Base-by-base conservation (phyloP, 805 yeast species). In the Barnettozyma botsteinii region DNA sequence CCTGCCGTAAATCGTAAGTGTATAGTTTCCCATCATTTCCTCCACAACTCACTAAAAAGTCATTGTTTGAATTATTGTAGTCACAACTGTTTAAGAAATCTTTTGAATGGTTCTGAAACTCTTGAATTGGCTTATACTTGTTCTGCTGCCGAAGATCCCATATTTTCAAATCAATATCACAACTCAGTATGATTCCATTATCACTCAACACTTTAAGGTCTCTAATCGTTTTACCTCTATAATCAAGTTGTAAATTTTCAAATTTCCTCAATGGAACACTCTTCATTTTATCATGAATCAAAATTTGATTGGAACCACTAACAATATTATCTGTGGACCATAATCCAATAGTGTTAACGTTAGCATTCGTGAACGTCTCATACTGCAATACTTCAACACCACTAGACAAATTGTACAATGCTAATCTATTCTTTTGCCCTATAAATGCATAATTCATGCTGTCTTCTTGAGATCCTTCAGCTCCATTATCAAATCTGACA, bases 41-140 rank as follows among this genome's bases (percentile, higher is more conserved):
- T 17, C 58, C 58, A 26, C 44, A 39, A 21, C 14, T 29, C 6
- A 52, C 19, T 6, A 24, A 19, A 18, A 22, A 29, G 2, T 28
- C 26, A 1, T n/a, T 18, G 11, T 18, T 5, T 8, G 8, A 10
- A 2, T 33, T 18, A 14, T 41, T 33, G 20, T 42, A 47, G 26
- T 37, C 43, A 9, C 48, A 23, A 5, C 43, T 22, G 21, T 48
- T 55, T 12, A 51, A 27, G n/a, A 60, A 49, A 37, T 64, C 72
- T 26, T 24, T 44, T 41, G 37, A 64, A 10, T 63, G 64, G 1
- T 40, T 40, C 10, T 43, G 40, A 17, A 64, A 57, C 13, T 49
- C 42, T 46, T 67, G 73, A 1, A 65, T 46, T 2, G 72, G 70
- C 17, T 41, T 52, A 21, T 31, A 31, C n/a, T 38, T 38, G 7